Evolutionary conservation across 83 land plant genomes (phyloP), one percentile per base, ranked within the genome.

Genomic region (Isoetes engelmannii): DNA sequence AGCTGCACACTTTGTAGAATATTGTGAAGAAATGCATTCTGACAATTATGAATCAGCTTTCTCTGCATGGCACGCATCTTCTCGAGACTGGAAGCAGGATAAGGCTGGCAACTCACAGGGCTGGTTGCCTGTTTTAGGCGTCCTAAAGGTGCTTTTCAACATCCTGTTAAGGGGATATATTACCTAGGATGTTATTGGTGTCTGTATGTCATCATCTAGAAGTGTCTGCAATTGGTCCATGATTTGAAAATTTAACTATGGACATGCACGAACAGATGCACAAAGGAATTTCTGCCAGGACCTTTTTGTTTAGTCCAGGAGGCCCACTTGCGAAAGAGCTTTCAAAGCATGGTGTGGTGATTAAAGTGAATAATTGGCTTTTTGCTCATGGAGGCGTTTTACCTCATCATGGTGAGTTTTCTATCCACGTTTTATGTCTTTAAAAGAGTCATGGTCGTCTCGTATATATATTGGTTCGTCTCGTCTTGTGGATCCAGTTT

Each of bases 311-410:
- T n/a, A 83, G 75, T 68, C 92, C 91, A 17, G 97, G 94, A 21
- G 97, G 97, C 54, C 86, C 78, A 43, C 61, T 92, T 64, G 94
- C 97, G 54, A 78, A 82, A 66, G 96, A 93, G 69, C 72, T 93
- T 70, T 83, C 96, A 68, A 69, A 72, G 5, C 87, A 93, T 80
- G 79, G 85, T 37, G 98, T 93, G 57, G 92, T 87, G 48, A 80
- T 93, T 45, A 82, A 86, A 63, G 84, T 93, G 15, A 77, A 87
- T 73, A 92, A 90, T 60, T 93, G 98, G 98, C 71, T 93, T 4
- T 93, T 93, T 68, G 92, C 96, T 61, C 98, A 93, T 79, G 98
- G 98, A 55, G 98, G 98, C 18, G 83, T 93, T 70, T 89, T 87
- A 67, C 98, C 98, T 79, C 98, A 93, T 76, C 98, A 93, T 87